phyloP scores from a whole-genome alignment of 192 early-diverging fungal genomes.

The Piromyces finnis region DNA sequence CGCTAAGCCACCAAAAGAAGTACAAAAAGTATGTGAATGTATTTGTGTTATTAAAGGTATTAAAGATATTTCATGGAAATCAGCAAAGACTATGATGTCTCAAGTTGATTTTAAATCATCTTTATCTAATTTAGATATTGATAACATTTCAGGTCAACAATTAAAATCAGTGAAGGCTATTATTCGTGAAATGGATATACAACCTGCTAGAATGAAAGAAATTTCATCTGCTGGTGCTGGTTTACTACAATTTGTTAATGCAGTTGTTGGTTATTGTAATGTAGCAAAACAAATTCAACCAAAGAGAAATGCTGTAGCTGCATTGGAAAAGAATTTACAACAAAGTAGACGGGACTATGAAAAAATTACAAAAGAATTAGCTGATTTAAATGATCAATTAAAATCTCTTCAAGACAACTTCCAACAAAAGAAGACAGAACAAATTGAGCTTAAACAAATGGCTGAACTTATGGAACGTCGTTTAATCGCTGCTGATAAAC shows the following conservation, averaged over 20 bases:
- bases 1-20: slow-evolving; percentile 42
- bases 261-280: slow-evolving; percentile 40
- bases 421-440: slow-evolving; percentile 36
- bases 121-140: slow-evolving; percentile 24
- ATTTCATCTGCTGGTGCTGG: slow-evolving; percentile 39
- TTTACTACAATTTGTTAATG: slow-evolving; percentile 33
- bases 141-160: slow-evolving; percentile 25
- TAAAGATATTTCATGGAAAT: slow-evolving; percentile 47
- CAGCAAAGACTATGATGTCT: slow-evolving; percentile 43
- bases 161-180: slow-evolving; percentile 34
- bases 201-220: slow-evolving; percentile 29
- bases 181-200: slow-evolving; percentile 38
- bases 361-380: slow-evolving; percentile 34
- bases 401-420: slow-evolving; percentile 26
- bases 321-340: slow-evolving; percentile 31
- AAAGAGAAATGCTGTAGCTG: slow-evolving; percentile 33
- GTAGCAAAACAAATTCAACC: slow-evolving; percentile 36
- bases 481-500: slow-evolving; percentile 35
- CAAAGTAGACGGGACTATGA: slow-evolving; percentile 38
- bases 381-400: slow-evolving; percentile 27
- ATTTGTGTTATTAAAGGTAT: slow-evolving; percentile 42
- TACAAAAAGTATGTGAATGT: slow-evolving; percentile 45
- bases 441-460: slow-evolving; percentile 39
- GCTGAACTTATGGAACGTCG: slow-evolving; percentile 44
- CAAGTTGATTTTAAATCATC: slow-evolving; percentile 38